A percentile compares a stretch with the other conserved stretches of the same genome.
Evolutionary conservation across 345 rosid species (phyloP).

Genomic region (Arabidopsis arenosa): DNA sequence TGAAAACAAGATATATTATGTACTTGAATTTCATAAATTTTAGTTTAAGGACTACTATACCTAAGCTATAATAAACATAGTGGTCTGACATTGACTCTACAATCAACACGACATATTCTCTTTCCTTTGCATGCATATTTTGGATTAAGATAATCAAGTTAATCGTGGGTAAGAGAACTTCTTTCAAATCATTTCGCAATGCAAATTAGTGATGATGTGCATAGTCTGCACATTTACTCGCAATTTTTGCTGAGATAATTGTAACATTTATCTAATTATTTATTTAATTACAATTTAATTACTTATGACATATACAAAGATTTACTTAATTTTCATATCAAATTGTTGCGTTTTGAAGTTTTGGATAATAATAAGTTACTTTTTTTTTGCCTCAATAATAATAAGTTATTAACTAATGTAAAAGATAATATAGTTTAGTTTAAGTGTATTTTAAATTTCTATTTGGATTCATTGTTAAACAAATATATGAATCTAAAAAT

Average conservation of each 20-base stretch:
- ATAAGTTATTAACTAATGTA: too few species aligned
- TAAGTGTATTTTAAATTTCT: too few species aligned
- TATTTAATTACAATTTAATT: background rate
- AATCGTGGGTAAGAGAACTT: too few species aligned
- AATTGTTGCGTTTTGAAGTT: background rate
- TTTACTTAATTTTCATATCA: background rate
- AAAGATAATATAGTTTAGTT: too few species aligned
- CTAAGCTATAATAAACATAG: background rate
- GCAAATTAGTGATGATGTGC: slow-evolving; percentile 4
- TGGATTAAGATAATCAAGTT: background rate
- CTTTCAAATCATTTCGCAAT: background rate
- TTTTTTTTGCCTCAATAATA: too few species aligned
- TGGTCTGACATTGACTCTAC: background rate
- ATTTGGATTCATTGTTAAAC: too few species aligned
- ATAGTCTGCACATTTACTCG: background rate
- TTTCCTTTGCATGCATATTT: background rate
- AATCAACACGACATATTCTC: background rate
- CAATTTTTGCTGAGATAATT: background rate
- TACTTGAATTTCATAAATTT: too few species aligned
- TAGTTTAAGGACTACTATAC: too few species aligned
- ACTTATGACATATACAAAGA: background rate
- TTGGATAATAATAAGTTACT: background rate
- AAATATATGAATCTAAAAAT: too few species aligned
- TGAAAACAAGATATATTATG: too few species aligned
- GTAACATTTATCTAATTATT: background rate